These are phyloP conservation scores for Blastobotrys niveus DNA, from an alignment of 1,139 yeast species.

Conservation along the genomic window DNA sequence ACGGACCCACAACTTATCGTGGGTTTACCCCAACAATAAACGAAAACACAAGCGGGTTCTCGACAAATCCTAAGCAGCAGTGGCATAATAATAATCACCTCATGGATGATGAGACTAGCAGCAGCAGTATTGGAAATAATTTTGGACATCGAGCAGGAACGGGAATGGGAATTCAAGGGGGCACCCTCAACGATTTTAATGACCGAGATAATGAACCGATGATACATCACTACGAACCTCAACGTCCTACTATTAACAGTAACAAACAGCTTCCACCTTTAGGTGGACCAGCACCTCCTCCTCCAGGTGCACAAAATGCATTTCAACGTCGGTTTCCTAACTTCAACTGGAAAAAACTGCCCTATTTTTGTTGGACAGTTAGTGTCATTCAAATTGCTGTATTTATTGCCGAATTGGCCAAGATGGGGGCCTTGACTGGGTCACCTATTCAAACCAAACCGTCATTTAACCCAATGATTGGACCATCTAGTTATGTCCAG, in stretches of 20 bases:
- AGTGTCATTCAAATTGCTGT: conserved; percentile 49
- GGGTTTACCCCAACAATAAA: conserved; percentile 8
- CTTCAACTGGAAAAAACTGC: conserved; percentile 22
- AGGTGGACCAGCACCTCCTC: too few relatives aligned
- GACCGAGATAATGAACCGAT: background rate
- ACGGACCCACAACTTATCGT: background rate
- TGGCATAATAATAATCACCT: background rate
- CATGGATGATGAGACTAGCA: background rate
- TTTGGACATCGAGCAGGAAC: too few relatives aligned
- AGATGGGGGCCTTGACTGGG: conserved; percentile 58
- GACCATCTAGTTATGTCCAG: conserved; percentile 65
- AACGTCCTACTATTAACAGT: background rate
- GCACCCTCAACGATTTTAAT: background rate
- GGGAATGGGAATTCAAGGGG: background rate
- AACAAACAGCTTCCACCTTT: background rate
- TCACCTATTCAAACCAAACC: conserved; percentile 67
- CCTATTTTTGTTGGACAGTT: conserved; percentile 32
- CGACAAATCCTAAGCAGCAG: background rate
- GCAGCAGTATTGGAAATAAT: too few relatives aligned
- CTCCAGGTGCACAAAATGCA: background rate
- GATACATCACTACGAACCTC: background rate
- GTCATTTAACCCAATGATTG: conserved; percentile 72
- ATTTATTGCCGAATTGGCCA: conserved; percentile 61
- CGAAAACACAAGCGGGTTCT: background rate
- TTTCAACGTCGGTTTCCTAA: conserved; percentile 1